Base-by-base conservation (phyloP, 805 yeast species). In the Saccharomycopsis javanensis region DNA sequence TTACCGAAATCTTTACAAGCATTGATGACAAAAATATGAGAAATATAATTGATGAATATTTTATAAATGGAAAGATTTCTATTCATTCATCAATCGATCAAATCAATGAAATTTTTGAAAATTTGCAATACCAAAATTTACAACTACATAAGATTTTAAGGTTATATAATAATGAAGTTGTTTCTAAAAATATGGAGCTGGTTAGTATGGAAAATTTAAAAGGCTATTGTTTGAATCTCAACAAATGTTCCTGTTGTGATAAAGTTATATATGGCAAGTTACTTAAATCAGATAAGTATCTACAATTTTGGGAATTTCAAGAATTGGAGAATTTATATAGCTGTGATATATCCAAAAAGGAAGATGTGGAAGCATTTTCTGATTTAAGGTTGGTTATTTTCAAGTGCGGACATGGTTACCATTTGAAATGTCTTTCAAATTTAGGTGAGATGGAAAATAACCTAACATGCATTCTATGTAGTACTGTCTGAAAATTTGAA, bases 201-300 rank as follows among this genome's bases (percentile, higher is more conserved):
- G 70, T 85, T 10, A 72, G 77, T 11, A 60, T 63, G 2, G 71
- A 74, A 34, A 72, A 78, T 23, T 62, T 73, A 0, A 68, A 71
- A 37, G 97, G 97, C 0, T 85, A 95, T 89, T 73, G 83, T 0
- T 74, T 77, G 1, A 71, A 70, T 28, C 71, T 72, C 28, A 72
- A 75, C 37, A 80, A 76, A 52, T 91, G 97, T 68, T 85, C 85
- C 35, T 79, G 85, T 0, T 91, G 97, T 68, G 91, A 88, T 1
- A 82, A 81, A 60, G 72, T 72, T 20, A 71, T 90, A 34, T 84
- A 90, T 82, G 96, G 97, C 0, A 42, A 42, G 6, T 20, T 42
- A 20, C 48, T 42, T 16, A 42, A 16, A 15, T 11, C 48, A 20
- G 28, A 42, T 1, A 73, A 70, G 7, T 73, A 78, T 42, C 78